Base-by-base conservation (phyloP, 768 basidiomycete species). In the Rhodosporidiobolus sp. region DNA sequence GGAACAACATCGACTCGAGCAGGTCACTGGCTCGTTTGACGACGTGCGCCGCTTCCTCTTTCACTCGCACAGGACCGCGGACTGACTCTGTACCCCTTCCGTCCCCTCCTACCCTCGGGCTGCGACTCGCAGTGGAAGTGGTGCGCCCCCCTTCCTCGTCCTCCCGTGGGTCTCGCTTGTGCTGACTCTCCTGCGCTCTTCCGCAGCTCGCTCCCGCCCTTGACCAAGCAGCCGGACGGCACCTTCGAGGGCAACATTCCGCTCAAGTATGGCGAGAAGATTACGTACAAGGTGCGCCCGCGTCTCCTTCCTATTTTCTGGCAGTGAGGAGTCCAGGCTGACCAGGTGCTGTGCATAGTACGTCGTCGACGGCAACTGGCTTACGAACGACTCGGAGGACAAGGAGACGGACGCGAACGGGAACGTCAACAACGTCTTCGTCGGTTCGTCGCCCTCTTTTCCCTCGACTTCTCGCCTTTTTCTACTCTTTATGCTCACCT, bases 21-120 rank as follows among this genome's bases (percentile, higher is more conserved):
- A 67, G 78, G 86, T 88, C 67, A 90, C 89, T 30, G 90, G 90
- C 49, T 85, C 88, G 43, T 92, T 91, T 79, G 90, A 92, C 84
- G 82, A 88, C 81, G 90, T 90, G 79, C 74, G 87, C 72, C 26
- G 32, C 38, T n/a, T 19, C 12, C 46, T 22, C 32, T 26, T 12
- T 32, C n/a, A 12, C 14, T 34, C 6, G 22, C 9, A 9, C 57
- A 49, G 26, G 1, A 32, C 26, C 4, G 52, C 7, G 7, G 32
- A 26, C 32, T 59, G n/a, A 61, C 34, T 1, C 65, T 59, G 8
- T 20, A 28, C 32, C 28, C 38, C n/a, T 28, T 45, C n/a, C 34
- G 57, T 67, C 67, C 70, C 57, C 60, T 60, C 46, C 52, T 59
- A n/a, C n/a, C n/a, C n/a, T n/a, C n/a, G n/a, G n/a, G 67, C 19